phyloP scores from a whole-genome alignment of 495 filamentous ascomycete genomes.

The Cercophora samala region DNA sequence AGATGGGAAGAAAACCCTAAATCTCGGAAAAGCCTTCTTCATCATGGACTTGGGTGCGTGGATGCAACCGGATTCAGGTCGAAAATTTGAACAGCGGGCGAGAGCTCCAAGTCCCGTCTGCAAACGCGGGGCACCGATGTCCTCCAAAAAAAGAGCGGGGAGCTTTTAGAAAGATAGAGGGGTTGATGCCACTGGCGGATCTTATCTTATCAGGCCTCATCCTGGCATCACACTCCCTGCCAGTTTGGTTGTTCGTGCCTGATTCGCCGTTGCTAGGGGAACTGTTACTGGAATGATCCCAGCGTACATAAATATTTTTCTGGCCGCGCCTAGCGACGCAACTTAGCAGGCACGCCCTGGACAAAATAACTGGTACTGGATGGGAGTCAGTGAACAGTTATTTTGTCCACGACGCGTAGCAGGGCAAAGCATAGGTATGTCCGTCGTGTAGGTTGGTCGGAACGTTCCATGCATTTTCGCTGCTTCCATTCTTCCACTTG shows the following conservation, averaged over 20 bases:
- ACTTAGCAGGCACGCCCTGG: neutral
- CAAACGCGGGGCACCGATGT: neutral
- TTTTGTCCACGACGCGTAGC: too few species aligned
- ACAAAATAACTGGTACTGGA: too few species aligned
- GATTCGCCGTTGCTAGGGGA: constrained; percentile 15
- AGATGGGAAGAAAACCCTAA: too few species aligned
- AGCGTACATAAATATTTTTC: constrained; percentile 16
- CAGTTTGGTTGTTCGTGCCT: neutral
- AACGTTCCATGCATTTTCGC: constrained; percentile 7
- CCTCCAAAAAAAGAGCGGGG: neutral
- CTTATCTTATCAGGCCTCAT: constrained; percentile 21
- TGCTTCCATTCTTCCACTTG: constrained; percentile 5
- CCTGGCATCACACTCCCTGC: neutral
- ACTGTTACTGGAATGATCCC: neutral
- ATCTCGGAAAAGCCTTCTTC: too few species aligned
- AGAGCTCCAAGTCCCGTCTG: neutral
- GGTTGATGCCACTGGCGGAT: neutral
- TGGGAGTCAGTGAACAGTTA: too few species aligned
- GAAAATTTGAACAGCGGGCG: neutral
- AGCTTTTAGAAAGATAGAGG: constrained; percentile 5
- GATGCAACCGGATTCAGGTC: neutral
- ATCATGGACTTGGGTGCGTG: neutral
- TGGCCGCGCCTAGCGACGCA: neutral
- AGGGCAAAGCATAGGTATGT: neutral
- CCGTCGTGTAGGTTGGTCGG: too few species aligned